Base-by-base conservation (phyloP, 805 yeast genomes). In the Phaffomyces antillensis region DNA sequence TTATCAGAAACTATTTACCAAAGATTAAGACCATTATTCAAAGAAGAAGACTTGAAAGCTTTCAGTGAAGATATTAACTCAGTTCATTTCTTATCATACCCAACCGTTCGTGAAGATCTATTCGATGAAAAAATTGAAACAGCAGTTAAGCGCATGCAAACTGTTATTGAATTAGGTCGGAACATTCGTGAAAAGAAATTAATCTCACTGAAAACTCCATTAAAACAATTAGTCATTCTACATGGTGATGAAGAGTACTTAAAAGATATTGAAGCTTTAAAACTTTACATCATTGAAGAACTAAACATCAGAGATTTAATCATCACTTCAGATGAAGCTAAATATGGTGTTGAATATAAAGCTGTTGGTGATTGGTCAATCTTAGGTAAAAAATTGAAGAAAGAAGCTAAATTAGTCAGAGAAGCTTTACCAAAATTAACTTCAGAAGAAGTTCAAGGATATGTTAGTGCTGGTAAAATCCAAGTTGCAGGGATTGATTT, bases 361-460 rank as follows among this genome's bases (percentile, higher is more conserved):
- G 97, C 91, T 37, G 95, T 86, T 65, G 99, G 99, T 40, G 99
- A 93, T 72, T 93, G 99, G 99, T 96, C 98, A 47, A 87, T 89
- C 18, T 76, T 93, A 55, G 99, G 99, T 71, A 93, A 91, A 76
- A 93, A 93, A 70, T 78, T 93, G 67, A 91, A 89, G 80, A 81
- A 83, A 63, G 98, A 90, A 58, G 95, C 86, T 50, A 88, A 86
- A 71, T 83, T 79, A 65, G 99, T 93, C 49, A 95, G 91, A 76
- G 95, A 83, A 60, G 98, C 95, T 16, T 76, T 93, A 56, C 98
- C 97, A 52, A 61, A 61, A 10, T 77, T 93, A 42, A 70, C 91
- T 18, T 84, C 97, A 11, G 85, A 73, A 15, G 90, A 88, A 47
- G 96, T 93, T 41, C 86, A 86, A 67, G 62, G 68, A 30, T 93